Conservation (phyloP, 495 filamentous ascomycete genomes). For the Aspergillus nidulans region DNA sequence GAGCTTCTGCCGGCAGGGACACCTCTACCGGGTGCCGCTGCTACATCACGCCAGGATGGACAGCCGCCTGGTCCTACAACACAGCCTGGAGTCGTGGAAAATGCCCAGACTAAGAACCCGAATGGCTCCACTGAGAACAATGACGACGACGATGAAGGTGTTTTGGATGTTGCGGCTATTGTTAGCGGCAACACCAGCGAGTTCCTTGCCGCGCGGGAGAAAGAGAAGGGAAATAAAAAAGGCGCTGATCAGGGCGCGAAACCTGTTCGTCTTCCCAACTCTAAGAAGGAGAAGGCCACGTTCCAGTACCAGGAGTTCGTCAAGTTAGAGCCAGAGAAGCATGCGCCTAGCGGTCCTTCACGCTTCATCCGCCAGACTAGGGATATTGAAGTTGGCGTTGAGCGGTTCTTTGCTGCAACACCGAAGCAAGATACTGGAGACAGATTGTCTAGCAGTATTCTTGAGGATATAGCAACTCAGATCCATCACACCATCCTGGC, state of each 20-base stretch:
- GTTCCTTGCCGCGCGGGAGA: constrained; percentile 85
- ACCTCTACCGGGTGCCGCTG: constrained; percentile 50
- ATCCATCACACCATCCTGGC: constrained; percentile 76
- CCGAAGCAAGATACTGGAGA: constrained; percentile 28
- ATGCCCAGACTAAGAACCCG: constrained; percentile 15
- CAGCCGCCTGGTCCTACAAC: constrained; percentile 58
- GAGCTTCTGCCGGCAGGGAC: constrained; percentile 75
- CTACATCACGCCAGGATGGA: constrained; percentile 43
- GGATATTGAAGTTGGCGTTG: constrained; percentile 82
- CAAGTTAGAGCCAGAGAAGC: constrained; percentile 46
- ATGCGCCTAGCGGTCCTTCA: constrained; percentile 20
- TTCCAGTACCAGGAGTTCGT: constrained; percentile 82
- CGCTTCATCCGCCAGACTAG: constrained; percentile 42
- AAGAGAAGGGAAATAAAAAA: constrained; percentile 76
- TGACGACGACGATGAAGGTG: constrained; percentile 81
- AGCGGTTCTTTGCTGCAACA: constrained; percentile 76
- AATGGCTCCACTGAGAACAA: constrained; percentile 42
- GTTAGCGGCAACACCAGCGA: constrained; percentile 91
- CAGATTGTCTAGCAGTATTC: constrained; percentile 54
- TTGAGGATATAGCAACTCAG: constrained; percentile 74
- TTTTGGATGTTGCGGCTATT: constrained; percentile 90
- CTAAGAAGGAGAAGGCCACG: constrained; percentile 66
- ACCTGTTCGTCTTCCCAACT: constrained; percentile 67
- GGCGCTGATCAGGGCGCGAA: constrained; percentile 48
- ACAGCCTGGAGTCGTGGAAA: constrained; percentile 15